A percentile compares a stretch with the other conserved stretches of the same genome.
Evolutionary conservation across 208 protist genomes (phyloP).

Genomic region (Balamuthia mandrillaris): DNA sequence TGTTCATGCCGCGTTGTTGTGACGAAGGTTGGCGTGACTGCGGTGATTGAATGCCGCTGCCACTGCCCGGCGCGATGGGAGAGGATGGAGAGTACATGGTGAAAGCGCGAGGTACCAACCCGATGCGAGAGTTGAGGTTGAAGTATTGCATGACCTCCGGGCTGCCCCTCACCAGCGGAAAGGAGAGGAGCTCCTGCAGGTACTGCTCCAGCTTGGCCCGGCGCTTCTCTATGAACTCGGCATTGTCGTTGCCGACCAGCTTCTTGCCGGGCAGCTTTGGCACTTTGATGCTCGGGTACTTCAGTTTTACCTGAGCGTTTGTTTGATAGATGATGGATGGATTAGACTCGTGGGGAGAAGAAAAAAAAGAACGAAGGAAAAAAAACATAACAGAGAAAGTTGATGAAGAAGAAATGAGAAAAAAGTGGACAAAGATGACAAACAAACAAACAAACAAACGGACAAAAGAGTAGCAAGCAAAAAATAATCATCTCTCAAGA

Average conservation of each 20-base stretch:
- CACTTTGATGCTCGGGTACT: not conserved
- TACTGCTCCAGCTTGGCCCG: not conserved
- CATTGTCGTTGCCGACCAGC: slow-evolving; percentile 24
- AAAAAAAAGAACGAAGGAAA: not conserved
- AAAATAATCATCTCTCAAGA: too few species aligned
- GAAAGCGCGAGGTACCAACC: not conserved
- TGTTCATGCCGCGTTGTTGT: too few species aligned
- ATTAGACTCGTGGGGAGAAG: not conserved
- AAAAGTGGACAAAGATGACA: not conserved
- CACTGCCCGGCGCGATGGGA: too few species aligned
- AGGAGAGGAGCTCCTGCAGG: slow-evolving; percentile 3
- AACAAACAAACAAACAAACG: not conserved
- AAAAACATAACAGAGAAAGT: not conserved
- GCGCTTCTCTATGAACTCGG: slow-evolving; percentile 19
- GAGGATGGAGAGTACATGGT: not conserved
- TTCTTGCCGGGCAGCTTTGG: slow-evolving; percentile 29
- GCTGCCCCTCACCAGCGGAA: not conserved
- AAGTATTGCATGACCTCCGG: not conserved
- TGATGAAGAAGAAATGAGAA: not conserved
- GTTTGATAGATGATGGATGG: not conserved
- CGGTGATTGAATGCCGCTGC: too few species aligned
- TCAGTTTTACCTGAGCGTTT: not conserved
- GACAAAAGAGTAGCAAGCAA: too few species aligned
- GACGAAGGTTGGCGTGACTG: too few species aligned
- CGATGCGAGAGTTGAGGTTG: not conserved